Percentiles rank a stretch among this genome's conserved stretches.
Evolutionary conservation across 1,139 yeast species (phyloP).

Genomic region (Spathaspora sp.): DNA sequence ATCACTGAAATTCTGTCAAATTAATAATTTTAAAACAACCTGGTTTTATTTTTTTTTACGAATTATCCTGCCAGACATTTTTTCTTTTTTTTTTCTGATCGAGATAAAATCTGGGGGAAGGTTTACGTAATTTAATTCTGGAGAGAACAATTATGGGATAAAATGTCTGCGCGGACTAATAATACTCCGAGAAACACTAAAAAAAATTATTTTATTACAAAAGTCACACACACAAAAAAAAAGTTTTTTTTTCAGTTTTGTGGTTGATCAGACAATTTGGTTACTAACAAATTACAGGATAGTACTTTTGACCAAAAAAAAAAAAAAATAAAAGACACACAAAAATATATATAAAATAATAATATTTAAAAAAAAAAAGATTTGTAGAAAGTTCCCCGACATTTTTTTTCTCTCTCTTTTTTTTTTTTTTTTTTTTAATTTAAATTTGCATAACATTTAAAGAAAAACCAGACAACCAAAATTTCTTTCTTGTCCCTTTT

Average conservation of each 20-base stretch:
- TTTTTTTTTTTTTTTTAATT: neutral
- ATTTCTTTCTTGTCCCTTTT: neutral
- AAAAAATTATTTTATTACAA: neutral
- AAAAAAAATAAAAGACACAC: no score
- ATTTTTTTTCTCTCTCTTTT: neutral
- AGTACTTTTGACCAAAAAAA: neutral
- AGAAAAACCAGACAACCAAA: neutral
- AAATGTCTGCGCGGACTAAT: neutral
- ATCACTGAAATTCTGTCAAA: neutral
- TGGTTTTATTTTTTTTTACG: neutral
- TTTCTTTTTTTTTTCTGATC: neutral
- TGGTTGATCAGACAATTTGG: neutral
- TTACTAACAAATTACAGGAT: neutral
- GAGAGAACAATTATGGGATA: neutral
- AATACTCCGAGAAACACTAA: neutral
- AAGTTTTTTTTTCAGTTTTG: neutral
- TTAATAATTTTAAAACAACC: neutral
- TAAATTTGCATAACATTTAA: neutral
- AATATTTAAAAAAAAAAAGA: neutral
- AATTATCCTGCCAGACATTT: neutral
- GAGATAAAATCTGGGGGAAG: conserved; percentile 1
- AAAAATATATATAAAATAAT: no score
- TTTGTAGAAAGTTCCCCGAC: neutral
- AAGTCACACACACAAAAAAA: neutral
- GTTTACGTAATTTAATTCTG: neutral